Evolutionary conservation across 371 early-diverging fungal species (phyloP), one percentile per base, ranked within the genome.

Genomic region (Rhizomucor miehei): DNA sequence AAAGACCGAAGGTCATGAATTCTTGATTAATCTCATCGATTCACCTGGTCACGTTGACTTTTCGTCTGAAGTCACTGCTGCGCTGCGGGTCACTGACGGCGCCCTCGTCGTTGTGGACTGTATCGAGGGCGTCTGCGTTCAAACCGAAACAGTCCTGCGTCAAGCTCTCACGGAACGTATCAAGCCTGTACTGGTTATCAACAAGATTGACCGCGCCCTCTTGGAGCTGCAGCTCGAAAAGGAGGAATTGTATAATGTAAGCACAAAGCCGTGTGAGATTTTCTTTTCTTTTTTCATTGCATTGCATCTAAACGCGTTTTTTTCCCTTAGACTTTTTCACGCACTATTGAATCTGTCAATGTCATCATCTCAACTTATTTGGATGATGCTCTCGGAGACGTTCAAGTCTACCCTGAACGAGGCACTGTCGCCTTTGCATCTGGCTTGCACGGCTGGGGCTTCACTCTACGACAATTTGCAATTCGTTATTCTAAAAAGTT

Each of bases 21-120:
- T 98, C 87, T 83, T 99, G 82, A 97, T 99, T 77, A 99, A 99
- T 86, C 79, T 99, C 77, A 99, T 99, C 68, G 99, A 99, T 79
- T 95, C 97, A 44, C 99, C 99, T 52, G 99, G 99, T 40, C 99
- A 99, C 92, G 99, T 99, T 65, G 98, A 99, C 77, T 99, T 99
- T 88, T 94, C 96, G 47, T 95, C 95, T 61, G 99, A 99, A 82
- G 99, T 99, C 47, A 98, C 98, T 51, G 99, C 98, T 60, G 98
- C 99, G 47, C 89, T 99, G 58, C 92, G 99, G 86, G 99, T 99
- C 66, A 98, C 99, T 47, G 99, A 99, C 79, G 99, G 99, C 86
- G 99, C 99, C 46, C 80, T 99, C 29, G 99, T 99, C 54, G 98
- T 99, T 54, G 97, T 99, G 57, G 99, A 99, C 77, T 92, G 94